A percentile compares a stretch with the other conserved stretches of the same genome.
Evolutionary conservation across 192 early-diverging fungal genomes (phyloP).

Genomic region (Linnemannia hyalina): DNA sequence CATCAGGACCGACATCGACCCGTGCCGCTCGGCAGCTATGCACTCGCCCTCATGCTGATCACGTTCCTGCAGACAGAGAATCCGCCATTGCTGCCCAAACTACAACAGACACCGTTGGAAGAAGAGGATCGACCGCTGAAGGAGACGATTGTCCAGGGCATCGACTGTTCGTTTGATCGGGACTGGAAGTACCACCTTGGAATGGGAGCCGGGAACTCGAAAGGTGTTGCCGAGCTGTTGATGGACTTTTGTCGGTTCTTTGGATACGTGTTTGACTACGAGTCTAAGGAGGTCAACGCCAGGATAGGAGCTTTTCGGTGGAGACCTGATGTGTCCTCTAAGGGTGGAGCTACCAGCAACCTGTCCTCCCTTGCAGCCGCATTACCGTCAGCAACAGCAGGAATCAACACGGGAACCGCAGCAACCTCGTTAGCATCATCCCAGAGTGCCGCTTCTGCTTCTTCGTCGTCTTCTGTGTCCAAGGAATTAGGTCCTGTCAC

Average conservation of each 20-base stretch:
- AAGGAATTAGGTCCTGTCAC: neutral
- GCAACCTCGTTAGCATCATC: neutral
- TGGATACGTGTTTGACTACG: constrained; percentile 55
- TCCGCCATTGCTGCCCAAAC: constrained; percentile 44
- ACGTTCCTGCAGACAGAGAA: constrained; percentile 53
- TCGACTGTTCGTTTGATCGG: constrained; percentile 50
- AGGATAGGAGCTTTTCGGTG: constrained; percentile 44
- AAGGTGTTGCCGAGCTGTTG: constrained; percentile 34
- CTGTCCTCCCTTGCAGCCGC: neutral
- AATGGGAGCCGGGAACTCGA: constrained; percentile 24
- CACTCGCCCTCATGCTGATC: constrained; percentile 40
- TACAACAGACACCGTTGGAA: constrained; percentile 27
- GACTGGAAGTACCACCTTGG: constrained; percentile 39
- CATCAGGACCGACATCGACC: constrained; percentile 10
- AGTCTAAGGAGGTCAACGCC: constrained; percentile 51
- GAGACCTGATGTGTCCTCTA: constrained; percentile 20
- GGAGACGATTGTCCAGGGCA: constrained; percentile 42
- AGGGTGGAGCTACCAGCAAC: neutral
- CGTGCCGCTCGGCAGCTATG: constrained; percentile 36
- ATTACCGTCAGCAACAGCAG: neutral
- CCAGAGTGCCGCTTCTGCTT: neutral
- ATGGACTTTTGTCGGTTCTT: constrained; percentile 54
- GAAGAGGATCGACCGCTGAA: constrained; percentile 13
- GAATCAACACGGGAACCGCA: neutral
- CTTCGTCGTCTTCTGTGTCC: neutral